Evolutionary conservation across 495 filamentous ascomycete species (phyloP).

Genomic region (Aspergillus avenaceus): DNA sequence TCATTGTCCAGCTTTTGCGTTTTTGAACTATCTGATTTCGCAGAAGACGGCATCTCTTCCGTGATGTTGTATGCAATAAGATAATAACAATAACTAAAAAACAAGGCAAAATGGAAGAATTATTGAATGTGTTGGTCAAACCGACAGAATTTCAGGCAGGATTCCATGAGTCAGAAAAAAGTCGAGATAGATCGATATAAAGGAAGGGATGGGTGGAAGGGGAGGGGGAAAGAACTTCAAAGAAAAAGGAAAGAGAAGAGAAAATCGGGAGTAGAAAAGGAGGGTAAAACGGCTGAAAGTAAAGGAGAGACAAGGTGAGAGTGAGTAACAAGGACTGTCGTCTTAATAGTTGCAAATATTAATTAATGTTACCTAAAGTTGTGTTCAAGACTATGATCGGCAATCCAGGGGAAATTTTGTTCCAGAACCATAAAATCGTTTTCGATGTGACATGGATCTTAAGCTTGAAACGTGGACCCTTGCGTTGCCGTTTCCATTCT

Average conservation of each 20-base stretch:
- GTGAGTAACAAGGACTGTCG: too few relatives aligned
- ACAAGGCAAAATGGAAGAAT: background rate
- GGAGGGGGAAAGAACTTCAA: background rate
- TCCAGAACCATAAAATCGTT: too few relatives aligned
- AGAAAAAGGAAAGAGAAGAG: too few relatives aligned
- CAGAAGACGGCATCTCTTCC: conserved; percentile 35
- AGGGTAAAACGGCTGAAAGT: too few relatives aligned
- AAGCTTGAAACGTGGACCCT: background rate
- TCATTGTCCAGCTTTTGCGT: conserved; percentile 37
- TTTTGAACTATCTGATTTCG: conserved; percentile 33
- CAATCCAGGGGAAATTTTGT: background rate
- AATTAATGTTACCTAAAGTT: background rate
- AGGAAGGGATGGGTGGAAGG: background rate
- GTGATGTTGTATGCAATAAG: too few relatives aligned
- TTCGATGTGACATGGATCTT: background rate
- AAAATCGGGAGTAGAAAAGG: too few relatives aligned
- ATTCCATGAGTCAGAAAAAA: background rate
- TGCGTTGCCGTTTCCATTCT: background rate
- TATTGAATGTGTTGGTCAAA: too few relatives aligned
- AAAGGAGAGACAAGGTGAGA: background rate
- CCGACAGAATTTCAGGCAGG: background rate
- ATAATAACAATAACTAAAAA: background rate
- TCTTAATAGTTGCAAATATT: too few relatives aligned
- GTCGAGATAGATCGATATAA: background rate
- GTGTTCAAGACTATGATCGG: background rate